Evolutionary conservation across 805 yeast species (phyloP).

Genomic region (Metschnikowia colocasiae): DNA sequence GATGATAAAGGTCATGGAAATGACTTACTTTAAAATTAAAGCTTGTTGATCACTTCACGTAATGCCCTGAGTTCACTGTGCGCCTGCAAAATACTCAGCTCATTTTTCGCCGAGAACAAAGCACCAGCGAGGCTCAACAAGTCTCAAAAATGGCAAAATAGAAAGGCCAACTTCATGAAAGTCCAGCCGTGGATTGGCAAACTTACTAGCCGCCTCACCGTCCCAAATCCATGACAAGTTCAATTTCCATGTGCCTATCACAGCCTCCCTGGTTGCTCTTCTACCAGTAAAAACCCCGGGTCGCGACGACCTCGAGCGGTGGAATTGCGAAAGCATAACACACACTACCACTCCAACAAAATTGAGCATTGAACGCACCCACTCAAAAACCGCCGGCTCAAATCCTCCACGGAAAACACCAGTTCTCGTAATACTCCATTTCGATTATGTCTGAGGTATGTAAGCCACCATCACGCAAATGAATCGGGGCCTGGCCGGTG

Average conservation of each 20-base stretch:
- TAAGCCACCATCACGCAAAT: not conserved
- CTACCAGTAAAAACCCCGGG: not conserved
- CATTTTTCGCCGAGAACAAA: not conserved
- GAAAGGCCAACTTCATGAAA: too few species aligned
- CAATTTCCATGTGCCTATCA: too few species aligned
- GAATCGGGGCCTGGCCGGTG: not conserved
- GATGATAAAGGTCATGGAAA: too few species aligned
- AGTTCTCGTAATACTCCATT: not conserved
- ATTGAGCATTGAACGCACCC: constrained; percentile 7
- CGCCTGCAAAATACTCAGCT: not conserved
- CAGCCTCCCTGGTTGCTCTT: too few species aligned
- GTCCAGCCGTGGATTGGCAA: too few species aligned
- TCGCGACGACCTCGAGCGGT: not conserved
- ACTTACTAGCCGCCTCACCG: too few species aligned
- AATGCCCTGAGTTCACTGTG: not conserved
- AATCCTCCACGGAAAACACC: constrained; percentile 2
- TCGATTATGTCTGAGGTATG: constrained; percentile 23
- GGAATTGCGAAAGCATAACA: constrained; percentile 3
- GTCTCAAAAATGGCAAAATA: too few species aligned
- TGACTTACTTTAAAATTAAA: too few species aligned
- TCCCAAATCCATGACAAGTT: too few species aligned
- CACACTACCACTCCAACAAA: constrained; percentile 5
- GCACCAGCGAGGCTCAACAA: too few species aligned
- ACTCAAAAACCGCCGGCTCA: constrained; percentile 3
- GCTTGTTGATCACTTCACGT: not conserved